Base-by-base conservation (phyloP, 148 eudicot genomes). In the Chenopodium quinoa region DNA sequence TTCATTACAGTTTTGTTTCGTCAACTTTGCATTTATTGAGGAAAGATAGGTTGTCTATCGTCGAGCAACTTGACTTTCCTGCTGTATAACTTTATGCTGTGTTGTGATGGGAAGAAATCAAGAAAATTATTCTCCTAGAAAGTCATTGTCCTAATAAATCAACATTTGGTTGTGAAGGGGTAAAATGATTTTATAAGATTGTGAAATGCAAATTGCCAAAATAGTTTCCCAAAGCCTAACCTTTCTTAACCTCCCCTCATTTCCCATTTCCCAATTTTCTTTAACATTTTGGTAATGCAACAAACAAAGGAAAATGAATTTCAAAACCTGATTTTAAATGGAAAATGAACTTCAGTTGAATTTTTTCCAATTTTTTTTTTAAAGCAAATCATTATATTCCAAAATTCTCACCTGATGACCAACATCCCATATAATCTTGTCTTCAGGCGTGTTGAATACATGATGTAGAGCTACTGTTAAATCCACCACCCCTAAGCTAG, bases 401-500 rank as follows among this genome's bases (percentile, higher is more conserved):
- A 56, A 12, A 14, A 19, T 40, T 44, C 56, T 83, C 20, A 93
- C 97, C 97, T 91, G 97, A 79, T 93, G 97, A 48, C 97, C 97
- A 34, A 93, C 97, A 73, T 93, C 97, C 97, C 97, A 93, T 14
- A 93, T 86, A 67, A 93, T 86, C 81, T 76, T 89, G 78, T 93
- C 94, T 1, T 88, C 88, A 29, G 94, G 97, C 25, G 94, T 82
- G 78, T 86, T 76, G 82, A 91, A 93, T 73, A 93, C 97, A 88
- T 93, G 91, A 85, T 93, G 94, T 22, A 93, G 90, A 74, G 97
- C 97, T 65, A 93, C 90, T 2, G 94, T 82, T 23, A 93, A 83
- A 77, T 93, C 97, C 37, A 88, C 89, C 11, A 93, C 93, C n/a
- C 97, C 97, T 82, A 93, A 80, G 88, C 92, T 90, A 78, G 93